Evolutionary conservation across 768 basidiomycete species (phyloP).

Genomic region (Auriculariales sp.): DNA sequence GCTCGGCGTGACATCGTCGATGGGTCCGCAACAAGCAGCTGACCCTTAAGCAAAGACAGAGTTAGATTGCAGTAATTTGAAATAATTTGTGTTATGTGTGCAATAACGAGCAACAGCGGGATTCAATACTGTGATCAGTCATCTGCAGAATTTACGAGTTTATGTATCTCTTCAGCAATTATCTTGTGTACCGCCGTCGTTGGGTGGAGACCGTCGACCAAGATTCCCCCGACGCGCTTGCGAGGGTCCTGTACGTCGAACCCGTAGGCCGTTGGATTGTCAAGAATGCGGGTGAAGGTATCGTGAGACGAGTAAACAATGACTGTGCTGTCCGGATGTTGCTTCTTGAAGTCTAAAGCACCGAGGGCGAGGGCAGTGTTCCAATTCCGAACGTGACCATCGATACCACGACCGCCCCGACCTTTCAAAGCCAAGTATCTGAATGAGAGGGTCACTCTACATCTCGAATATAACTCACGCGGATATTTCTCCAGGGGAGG

Average conservation of each 20-base stretch:
- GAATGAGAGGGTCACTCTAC: neutral
- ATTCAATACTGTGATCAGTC: too few species aligned
- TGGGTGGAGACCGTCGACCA: constrained; percentile 25
- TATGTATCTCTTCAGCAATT: constrained; percentile 6
- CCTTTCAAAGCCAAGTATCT: neutral
- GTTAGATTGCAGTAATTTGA: too few species aligned
- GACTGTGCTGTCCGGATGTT: constrained; percentile 23
- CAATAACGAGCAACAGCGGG: too few species aligned
- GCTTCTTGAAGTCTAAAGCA: neutral
- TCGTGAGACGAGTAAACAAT: constrained; percentile 35
- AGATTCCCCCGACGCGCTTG: constrained; percentile 25
- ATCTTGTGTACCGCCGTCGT: constrained; percentile 9
- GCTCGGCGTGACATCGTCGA: too few species aligned
- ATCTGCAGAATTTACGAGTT: neutral
- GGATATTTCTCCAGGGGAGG: neutral
- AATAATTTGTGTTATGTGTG: too few species aligned
- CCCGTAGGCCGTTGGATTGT: constrained; percentile 27
- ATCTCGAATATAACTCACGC: neutral
- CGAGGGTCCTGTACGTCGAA: constrained; percentile 20
- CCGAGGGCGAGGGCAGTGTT: neutral
- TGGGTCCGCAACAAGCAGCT: too few species aligned
- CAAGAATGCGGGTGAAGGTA: constrained; percentile 31
- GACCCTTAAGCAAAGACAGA: too few species aligned
- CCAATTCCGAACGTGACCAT: neutral
- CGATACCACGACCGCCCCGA: neutral